Evolutionary conservation across 495 filamentous ascomycete genomes (phyloP), one percentile per base, ranked within the genome.

Genomic region (Amorphotheca resinae): DNA sequence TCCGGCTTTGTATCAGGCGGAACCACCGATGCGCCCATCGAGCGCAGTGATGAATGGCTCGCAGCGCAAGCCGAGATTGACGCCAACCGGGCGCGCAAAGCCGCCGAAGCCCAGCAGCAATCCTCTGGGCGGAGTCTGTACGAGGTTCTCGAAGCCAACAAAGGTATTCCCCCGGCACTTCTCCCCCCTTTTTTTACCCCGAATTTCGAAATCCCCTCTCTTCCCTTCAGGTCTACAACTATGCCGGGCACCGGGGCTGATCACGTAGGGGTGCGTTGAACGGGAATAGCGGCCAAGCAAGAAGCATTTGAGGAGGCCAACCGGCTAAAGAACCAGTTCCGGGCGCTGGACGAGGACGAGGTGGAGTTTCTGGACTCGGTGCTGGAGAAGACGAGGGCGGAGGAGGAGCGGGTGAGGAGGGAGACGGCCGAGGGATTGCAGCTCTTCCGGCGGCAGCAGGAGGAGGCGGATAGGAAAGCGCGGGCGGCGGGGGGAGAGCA

Each of bases 241-340:
- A 25, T 33, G 25, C 9, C 3, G 12, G 33, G 32, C 34, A 7
- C 34, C 43, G 44, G 39, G 45, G 44, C 33, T 48, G 42, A 48
- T 53, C 55, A 52, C 42, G 26, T 50, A 48, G 49, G 18, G 37
- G 34, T 55, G 35, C 41, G 49, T 46, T 44, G 44, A 53, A 44
- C 37, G 21, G n/a, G 37, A 36, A 22, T n/a, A 48, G 87, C 83
- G 58, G 86, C 86, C 50, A 96, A 96, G 62, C 87, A 96, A 64
- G 88, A 93, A 55, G 87, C 85, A 38, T 94, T 95, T 60, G 89
- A 95, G 61, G 93, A 98, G 61, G 80, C 82, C 50, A 75, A 75
- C 44, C 74, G 80, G 46, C 60, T 98, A 34, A 82, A 82, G 60
- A 95, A 96, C 59, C 91, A 96, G 65, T 98, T 95, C 65, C 81